Base-by-base conservation (phyloP, 805 yeast genomes). In the Starmerella khaoyaiensis region DNA sequence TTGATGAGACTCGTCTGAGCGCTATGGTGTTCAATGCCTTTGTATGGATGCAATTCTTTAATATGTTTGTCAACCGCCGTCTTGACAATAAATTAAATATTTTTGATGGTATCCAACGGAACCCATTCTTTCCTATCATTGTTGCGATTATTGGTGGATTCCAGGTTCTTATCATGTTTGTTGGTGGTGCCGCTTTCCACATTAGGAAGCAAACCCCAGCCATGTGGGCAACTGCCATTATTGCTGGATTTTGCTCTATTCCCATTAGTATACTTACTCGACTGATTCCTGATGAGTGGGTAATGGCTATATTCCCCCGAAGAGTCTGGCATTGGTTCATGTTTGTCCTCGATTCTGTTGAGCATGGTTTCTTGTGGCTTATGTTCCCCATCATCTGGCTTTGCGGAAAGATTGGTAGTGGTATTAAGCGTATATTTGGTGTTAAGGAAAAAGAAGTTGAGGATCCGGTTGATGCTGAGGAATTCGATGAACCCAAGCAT, bases 41-140 rank as follows among this genome's bases (percentile, higher is more conserved):
- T 66, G 97, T 90, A 33, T 90, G 98, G 98, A 65, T 90, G 59
- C 99, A 90, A 63, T 79, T 90, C 56, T 90, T 90, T 72, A 84
- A 87, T 50, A 68, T 90, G 60, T 73, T 87, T 53, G 93, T 83
- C 29, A 76, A 94, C 14, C 74, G 99, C 54, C 80, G 93, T 47
- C 64, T 90, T 41, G 96, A 90, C 59, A 69, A 72, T 41, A 79
- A 80, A 58, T 69, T 82, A 60, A 79, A 90, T 59, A 80, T 90
- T 59, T 77, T 81, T 51, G 76, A 74, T 47, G 87, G 87, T 48
- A 63, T 93, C 41, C 72, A 72, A 60, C 70, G 84, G 58, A 90
- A 90, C 58, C 72, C 72, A 64, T 84, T 81, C 58, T 90, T 90
- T 60, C 60, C 84, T 31, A 63, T 57, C 5, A 86, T 90, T 50